A percentile compares a stretch with the other conserved stretches of the same genome.
Conservation (phyloP, 345 rosid genomes). For the Citrus sinensis region DVS_A1.0 CM039161.1:7687001-7687500, state of each 20-base stretch:
- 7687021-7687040: not conserved
- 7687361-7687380: conserved; percentile 72
- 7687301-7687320: conserved; percentile 84
- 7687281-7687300: conserved; percentile 85
- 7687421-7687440: conserved; percentile 3
- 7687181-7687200: not conserved
- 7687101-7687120: conserved; percentile 93
- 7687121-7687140: conserved; percentile 34
- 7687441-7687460: conserved; percentile 55
- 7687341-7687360: conserved; percentile 72
- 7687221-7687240: not conserved
- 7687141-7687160: not conserved
- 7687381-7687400: conserved; percentile 1
- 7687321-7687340: conserved; percentile 84
- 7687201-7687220: not conserved
- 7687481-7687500: conserved; percentile 89
- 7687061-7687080: conserved; percentile 92
- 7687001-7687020: not conserved
- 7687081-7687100: conserved; percentile 81
- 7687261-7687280: conserved; percentile 46
- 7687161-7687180: not conserved
- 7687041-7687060: conserved; percentile 51
- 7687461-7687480: conserved; percentile 73
- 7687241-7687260: not conserved
- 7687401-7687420: not conserved